Percentiles rank a stretch among this genome's conserved stretches.
Evolutionary conservation across 1,139 yeast genomes (phyloP).

Genomic region (Kluyveromyces sp.): DNA sequence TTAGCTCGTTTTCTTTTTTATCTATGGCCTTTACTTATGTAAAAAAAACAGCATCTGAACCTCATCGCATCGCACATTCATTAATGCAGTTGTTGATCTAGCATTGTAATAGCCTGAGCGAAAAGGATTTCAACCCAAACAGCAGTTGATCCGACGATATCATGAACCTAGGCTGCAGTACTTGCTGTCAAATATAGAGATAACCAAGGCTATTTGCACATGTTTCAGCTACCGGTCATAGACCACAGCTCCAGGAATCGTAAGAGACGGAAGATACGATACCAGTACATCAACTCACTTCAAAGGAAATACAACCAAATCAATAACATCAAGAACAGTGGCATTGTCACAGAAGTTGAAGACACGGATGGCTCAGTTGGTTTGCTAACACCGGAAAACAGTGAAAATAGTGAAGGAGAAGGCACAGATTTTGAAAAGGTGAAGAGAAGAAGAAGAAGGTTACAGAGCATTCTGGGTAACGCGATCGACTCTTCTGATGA

Average conservation of each 20-base stretch:
- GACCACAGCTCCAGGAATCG: slow-evolving; percentile 12
- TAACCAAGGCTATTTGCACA: slow-evolving; percentile 4
- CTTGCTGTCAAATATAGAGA: not conserved
- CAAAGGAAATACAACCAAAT: slow-evolving; percentile 16
- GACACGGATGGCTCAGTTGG: slow-evolving; percentile 8
- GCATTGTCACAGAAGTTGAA: not conserved
- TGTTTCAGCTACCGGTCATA: slow-evolving; percentile 28
- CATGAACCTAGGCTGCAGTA: not conserved
- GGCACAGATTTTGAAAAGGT: slow-evolving; percentile 7
- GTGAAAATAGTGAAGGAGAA: slow-evolving; percentile 21
- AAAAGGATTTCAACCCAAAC: not conserved
- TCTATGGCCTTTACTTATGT: not conserved
- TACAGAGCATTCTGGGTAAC: slow-evolving; percentile 18
- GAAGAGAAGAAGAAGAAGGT: slow-evolving; percentile 14
- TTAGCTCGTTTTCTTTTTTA: not conserved
- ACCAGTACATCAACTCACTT: slow-evolving; percentile 24
- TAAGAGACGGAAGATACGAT: slow-evolving; percentile 23
- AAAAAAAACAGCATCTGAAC: not conserved
- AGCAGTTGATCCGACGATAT: not conserved
- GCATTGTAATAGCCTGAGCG: too few species aligned
- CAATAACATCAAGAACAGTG: not conserved
- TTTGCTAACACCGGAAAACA: slow-evolving; percentile 26
- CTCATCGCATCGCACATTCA: not conserved
- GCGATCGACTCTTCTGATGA: slow-evolving; percentile 14
- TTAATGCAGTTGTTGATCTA: too few species aligned